phyloP scores from a whole-genome alignment of 768 basidiomycete species.

The Collybia nuda region DNA sequence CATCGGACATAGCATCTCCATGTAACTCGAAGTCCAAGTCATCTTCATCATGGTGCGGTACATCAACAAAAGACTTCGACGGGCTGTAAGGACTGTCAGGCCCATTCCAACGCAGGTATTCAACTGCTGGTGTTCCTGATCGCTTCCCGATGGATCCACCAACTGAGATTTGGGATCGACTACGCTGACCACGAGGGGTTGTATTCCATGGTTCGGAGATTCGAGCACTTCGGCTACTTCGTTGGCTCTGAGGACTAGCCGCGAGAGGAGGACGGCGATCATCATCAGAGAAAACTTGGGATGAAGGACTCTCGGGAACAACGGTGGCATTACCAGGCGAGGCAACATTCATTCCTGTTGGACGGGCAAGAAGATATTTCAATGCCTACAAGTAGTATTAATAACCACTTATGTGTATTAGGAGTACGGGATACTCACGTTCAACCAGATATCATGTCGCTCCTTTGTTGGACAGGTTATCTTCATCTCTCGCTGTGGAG shows the following conservation, averaged over 20 bases:
- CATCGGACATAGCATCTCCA: constrained; percentile 68
- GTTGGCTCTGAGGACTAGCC: constrained; percentile 73
- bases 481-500: constrained; percentile 95
- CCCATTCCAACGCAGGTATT: constrained; percentile 81
- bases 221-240: constrained; percentile 61
- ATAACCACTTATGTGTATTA: constrained; percentile 10
- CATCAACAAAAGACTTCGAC: constrained; percentile 63
- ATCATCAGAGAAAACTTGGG: constrained; percentile 47
- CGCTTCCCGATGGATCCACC: constrained; percentile 80
- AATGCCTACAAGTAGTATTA: constrained; percentile 63
- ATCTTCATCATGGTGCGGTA: constrained; percentile 47
- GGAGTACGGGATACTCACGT: constrained; percentile 47
- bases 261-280: constrained; percentile 46
- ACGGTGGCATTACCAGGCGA: constrained; percentile 36
- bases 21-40: constrained; percentile 85
- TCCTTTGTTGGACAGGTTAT: constrained; percentile 96
- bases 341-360: constrained; percentile 38
- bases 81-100: constrained; percentile 81
- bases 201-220: constrained; percentile 68
- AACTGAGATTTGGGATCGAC: constrained; percentile 76
- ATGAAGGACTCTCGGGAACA: constrained; percentile 49
- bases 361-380: constrained; percentile 85
- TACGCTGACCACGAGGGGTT: constrained; percentile 76
- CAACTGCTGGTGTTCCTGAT: constrained; percentile 86
- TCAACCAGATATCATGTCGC: constrained; percentile 95